Conservation (phyloP, 2,329 filamentous ascomycete species). For the Nakataea oryzae region DNA sequence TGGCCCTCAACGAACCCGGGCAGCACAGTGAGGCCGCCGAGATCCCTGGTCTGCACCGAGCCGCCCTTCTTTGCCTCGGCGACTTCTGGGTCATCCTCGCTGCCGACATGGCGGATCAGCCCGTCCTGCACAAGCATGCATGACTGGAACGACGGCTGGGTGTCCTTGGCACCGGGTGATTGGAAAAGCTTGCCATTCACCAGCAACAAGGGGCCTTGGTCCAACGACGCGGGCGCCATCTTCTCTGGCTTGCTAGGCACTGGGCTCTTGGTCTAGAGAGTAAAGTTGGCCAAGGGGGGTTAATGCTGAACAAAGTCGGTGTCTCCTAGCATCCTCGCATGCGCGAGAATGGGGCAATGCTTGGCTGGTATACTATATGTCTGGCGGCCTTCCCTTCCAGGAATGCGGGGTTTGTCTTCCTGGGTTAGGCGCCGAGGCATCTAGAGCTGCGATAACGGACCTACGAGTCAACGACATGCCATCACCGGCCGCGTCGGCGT, state of each 20-base stretch:
- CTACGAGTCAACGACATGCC: neutral
- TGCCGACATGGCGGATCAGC: constrained; percentile 24
- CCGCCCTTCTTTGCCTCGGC: constrained; percentile 16
- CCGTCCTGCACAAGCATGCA: constrained; percentile 24
- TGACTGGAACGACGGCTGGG: constrained; percentile 21
- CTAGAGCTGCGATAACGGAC: neutral
- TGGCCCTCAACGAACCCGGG: constrained; percentile 49
- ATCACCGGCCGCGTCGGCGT: no score
- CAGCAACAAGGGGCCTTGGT: constrained; percentile 10
- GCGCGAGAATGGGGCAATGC: neutral
- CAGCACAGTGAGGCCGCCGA: constrained; percentile 30
- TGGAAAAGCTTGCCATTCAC: constrained; percentile 36
- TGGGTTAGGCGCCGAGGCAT: neutral
- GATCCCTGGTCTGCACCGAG: constrained; percentile 12
- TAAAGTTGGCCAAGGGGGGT: no score
- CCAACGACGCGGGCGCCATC: neutral
- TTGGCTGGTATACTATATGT: no score
- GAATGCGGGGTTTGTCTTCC: neutral
- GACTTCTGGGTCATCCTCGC: constrained; percentile 18
- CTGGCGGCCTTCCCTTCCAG: neutral
- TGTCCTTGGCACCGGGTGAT: constrained; percentile 11
- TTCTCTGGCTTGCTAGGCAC: neutral
- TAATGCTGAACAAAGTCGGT: neutral
- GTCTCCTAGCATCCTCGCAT: neutral
- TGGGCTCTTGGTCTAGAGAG: no score